Conservation (phyloP, 2,329 filamentous ascomycete genomes). For the Karstenula rhodostoma region DNA sequence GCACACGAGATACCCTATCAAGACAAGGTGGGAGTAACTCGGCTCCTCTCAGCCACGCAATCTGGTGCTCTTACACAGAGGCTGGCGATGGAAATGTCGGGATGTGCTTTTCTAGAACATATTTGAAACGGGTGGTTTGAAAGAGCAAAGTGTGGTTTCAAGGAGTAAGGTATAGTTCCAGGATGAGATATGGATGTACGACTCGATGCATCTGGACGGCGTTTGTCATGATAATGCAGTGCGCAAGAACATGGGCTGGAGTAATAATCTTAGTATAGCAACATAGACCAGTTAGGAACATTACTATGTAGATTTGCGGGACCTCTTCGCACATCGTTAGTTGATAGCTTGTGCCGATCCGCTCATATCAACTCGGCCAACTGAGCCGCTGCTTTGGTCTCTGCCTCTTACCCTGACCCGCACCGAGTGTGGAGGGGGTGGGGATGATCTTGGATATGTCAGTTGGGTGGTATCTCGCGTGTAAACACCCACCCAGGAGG, state of each 20-base stretch:
- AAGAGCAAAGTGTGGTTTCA: background rate
- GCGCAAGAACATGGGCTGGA: background rate
- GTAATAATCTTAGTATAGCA: background rate
- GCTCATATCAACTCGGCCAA: background rate
- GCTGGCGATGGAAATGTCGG: background rate
- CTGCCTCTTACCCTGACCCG: background rate
- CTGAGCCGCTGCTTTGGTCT: no score
- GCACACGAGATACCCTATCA: conserved; percentile 54
- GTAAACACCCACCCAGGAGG: no score
- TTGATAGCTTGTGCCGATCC: background rate
- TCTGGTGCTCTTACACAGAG: background rate
- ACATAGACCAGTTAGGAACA: background rate
- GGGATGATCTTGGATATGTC: no score
- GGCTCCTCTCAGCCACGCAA: background rate
- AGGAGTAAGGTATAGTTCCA: no score
- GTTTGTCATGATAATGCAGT: conserved; percentile 4
- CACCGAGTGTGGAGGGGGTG: background rate
- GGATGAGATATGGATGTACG: background rate
- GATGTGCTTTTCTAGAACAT: conserved; percentile 13
- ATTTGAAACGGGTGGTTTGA: conserved; percentile 7
- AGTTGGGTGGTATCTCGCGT: no score
- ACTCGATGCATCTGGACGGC: conserved; percentile 16
- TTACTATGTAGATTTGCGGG: background rate
- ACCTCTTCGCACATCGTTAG: background rate
- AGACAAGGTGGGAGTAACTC: conserved; percentile 27